Base-by-base conservation (phyloP, 1,284 basidiomycete species). In the Binderoboletus segoi region DNA sequence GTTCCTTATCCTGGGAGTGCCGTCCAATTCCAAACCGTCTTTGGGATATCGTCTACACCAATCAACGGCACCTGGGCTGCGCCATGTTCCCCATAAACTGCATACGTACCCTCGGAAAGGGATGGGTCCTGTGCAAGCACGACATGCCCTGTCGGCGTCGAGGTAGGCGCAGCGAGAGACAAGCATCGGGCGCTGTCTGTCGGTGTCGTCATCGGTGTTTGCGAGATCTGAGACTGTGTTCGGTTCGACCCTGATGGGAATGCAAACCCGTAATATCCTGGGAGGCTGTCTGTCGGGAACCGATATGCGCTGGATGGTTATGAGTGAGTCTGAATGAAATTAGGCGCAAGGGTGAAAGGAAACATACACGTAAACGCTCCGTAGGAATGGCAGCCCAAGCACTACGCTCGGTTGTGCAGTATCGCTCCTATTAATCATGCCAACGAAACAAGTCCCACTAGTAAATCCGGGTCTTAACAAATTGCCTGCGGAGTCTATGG, bases 291-390 rank as follows among this genome's bases (percentile, higher is more conserved):
- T 10, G 61, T 71, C 4, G 61, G 72, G 37, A 71, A 73, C 28
- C 71, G 69, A 42, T 73, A 73, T 7, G 72, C 72, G 2, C 72
- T 71, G 38, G 28, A 30, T 30, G 6, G 28, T 30, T 10, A 30
- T 33, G 5, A 26, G 13, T 51, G 21, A 52, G 44, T 24, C 16
- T 20, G 21, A 24, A 26, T 32, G 26, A 8, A 8, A 16, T 20
- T 21, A 30, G 15, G 15, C 20, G 1, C 32, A 23, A 21, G 28
- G 10, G 10, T 30, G 10, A 10, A 30, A n/a, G 47, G 13, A 12
- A 23, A 57, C 70, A 26, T 50, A 73, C 69, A 71, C 30, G 32
- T 73, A 73, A 20, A 73, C 66, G 24, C 69, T 72, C 26, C 71
- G 61, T 23, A 73, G 40, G 52, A 72, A 71, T 3, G 71, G 69